Evolutionary conservation across 441 rosid species (phyloP), one percentile per base, ranked within the genome.

Genomic region (Populus trichocarpa): DNA sequence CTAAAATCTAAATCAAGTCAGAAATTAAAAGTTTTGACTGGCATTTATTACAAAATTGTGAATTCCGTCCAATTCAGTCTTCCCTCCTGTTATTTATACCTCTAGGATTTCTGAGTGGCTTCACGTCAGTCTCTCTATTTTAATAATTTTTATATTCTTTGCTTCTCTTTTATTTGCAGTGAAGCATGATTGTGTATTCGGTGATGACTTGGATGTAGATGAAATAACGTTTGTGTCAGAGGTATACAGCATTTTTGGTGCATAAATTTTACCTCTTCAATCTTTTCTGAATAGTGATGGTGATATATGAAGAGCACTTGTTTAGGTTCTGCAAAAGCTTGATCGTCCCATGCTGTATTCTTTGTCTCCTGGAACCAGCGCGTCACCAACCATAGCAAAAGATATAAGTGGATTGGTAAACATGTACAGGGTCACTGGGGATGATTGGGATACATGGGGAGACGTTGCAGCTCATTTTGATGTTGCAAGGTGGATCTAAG

Each of bases 401-500:
- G 89, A 86, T 72, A 86, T 92, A 46, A 83, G 89, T 76, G 86
- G 84, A 59, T 82, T 93, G 36, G 93, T 86, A 77, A 93, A 91
- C 88, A 93, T 93, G 98, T 96, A 93, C 82, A 86, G 98, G 83
- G 76, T 96, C 74, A 91, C 97, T 18, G 97, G 89, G 46, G 99
- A 96, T 86, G 97, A 93, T 73, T 96, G 99, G 99, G 99, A 96
- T 79, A 80, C 83, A 50, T 96, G 99, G 99, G 80, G 77, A 81
- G 98, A 96, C 68, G 92, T 93, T 9, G 86, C 81, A 68, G 73
- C 92, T 73, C 99, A 93, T 90, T 96, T 96, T 78, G 87, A 90
- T 78, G 85, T 93, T 79, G 8, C 94, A 20, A 90, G 98, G 99
- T 92, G 66, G 42, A 70, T 67, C 69, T 65, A 81, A 72, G 14